These are phyloP conservation scores for Sanghuangporus weigelae DNA, from an alignment of 1,284 basidiomycete species.

Conservation along the genomic window DNA sequence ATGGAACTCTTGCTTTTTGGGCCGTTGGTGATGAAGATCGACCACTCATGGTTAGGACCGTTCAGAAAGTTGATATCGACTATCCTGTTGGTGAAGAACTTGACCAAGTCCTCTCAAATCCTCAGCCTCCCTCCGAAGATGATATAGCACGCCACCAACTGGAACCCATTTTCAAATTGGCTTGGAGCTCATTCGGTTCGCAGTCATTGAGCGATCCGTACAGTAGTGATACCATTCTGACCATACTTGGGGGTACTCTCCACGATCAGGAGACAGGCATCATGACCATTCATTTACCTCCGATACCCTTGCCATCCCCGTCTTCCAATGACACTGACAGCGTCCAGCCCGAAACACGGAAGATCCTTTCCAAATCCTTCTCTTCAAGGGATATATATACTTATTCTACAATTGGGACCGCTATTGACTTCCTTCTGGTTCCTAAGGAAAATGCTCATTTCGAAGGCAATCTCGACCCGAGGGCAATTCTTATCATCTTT, in stretches of 20 bases:
- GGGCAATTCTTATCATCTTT: slow-evolving; percentile 51
- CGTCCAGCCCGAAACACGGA: slow-evolving; percentile 49
- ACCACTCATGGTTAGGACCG: slow-evolving; percentile 75
- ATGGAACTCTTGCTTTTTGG: slow-evolving; percentile 88
- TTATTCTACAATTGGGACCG: slow-evolving; percentile 55
- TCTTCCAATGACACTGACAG: slow-evolving; percentile 30
- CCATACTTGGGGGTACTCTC: slow-evolving; percentile 74
- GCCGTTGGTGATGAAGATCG: slow-evolving; percentile 76
- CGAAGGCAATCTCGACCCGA: slow-evolving; percentile 63
- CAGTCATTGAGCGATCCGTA: slow-evolving; percentile 56
- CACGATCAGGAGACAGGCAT: slow-evolving; percentile 57
- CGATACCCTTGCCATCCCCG: slow-evolving; percentile 57
- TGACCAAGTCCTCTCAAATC: slow-evolving; percentile 35
- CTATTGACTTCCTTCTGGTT: slow-evolving; percentile 78
- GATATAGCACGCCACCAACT: slow-evolving; percentile 27
- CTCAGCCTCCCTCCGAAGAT: slow-evolving; percentile 13
- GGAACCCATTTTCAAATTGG: slow-evolving; percentile 87
- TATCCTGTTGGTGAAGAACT: slow-evolving; percentile 42
- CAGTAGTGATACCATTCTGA: slow-evolving; percentile 65
- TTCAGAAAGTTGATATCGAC: slow-evolving; percentile 53
- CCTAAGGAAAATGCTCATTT: slow-evolving; percentile 74
- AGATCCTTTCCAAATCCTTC: slow-evolving; percentile 63
- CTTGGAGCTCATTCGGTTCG: slow-evolving; percentile 67
- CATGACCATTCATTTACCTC: slow-evolving; percentile 66
- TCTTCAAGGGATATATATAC: slow-evolving; percentile 51